Percentiles rank a stretch among this genome's conserved stretches.
phyloP scores from a whole-genome alignment of 176 grass and related monocot species.

The Stipa capillata region DNA sequence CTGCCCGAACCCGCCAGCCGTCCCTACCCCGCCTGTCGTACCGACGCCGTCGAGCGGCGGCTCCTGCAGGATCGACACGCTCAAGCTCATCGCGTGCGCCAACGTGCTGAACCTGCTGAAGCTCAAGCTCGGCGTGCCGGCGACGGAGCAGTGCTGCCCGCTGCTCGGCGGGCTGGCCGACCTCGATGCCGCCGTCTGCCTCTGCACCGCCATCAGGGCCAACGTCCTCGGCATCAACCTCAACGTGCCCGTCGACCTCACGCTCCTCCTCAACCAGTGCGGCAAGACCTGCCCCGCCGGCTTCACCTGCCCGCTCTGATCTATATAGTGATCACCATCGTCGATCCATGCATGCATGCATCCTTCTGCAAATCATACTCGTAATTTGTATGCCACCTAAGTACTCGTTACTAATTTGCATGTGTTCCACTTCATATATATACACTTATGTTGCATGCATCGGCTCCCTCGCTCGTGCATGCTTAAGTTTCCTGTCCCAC shows the following conservation, averaged over 20 bases:
- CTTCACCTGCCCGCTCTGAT: neutral
- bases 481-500: too few species aligned
- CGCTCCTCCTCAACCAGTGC: neutral
- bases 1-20: conserved; percentile 16
- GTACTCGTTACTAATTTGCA: too few species aligned
- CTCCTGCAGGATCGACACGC: conserved; percentile 22
- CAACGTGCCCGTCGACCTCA: neutral
- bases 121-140: conserved; percentile 4
- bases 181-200: neutral
- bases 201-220: neutral
- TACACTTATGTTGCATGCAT: neutral
- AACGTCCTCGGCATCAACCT: conserved; percentile 31
- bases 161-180: neutral
- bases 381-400: too few species aligned
- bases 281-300: neutral
- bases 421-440: neutral
- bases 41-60: neutral
- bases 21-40: neutral
- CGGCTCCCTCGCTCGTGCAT: too few species aligned
- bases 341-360: neutral
- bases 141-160: conserved; percentile 30
- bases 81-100: conserved; percentile 33
- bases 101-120: conserved; percentile 34
- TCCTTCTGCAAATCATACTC: neutral
- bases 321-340: neutral